A percentile compares a stretch with the other conserved stretches of the same genome.
phyloP scores from a whole-genome alignment of 1,139 yeast species.

The Protomyces gravidus region DNA sequence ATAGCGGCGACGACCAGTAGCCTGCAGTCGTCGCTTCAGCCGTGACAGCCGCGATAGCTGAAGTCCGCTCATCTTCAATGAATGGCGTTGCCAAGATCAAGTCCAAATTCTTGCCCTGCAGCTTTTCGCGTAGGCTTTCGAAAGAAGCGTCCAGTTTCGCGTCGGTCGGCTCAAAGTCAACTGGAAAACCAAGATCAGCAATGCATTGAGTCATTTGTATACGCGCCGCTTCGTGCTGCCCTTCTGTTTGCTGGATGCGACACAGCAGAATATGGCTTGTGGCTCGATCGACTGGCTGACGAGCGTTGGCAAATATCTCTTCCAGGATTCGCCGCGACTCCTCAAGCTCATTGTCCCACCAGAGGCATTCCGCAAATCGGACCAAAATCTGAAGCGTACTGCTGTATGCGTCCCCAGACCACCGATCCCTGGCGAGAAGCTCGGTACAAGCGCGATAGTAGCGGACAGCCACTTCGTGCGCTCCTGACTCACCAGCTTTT shows the following conservation, averaged over 20 bases:
- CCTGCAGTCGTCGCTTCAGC: conserved; percentile 22
- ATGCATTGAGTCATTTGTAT: conserved; percentile 2
- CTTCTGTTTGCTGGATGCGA: conserved; percentile 20
- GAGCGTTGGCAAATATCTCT: neutral
- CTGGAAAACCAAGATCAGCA: conserved; percentile 10
- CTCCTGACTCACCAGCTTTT: conserved; percentile 27
- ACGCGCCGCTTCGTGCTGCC: conserved; percentile 16
- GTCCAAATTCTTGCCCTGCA: conserved; percentile 25
- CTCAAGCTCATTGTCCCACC: conserved; percentile 29
- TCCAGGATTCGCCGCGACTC: conserved; percentile 21
- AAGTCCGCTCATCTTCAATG: conserved; percentile 4
- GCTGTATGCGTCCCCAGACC: conserved; percentile 29
- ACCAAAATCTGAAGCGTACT: conserved; percentile 29
- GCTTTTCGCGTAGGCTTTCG: conserved; percentile 11
- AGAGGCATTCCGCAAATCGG: conserved; percentile 28
- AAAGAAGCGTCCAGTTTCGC: conserved; percentile 12
- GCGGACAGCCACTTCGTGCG: conserved; percentile 26
- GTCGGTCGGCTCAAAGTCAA: neutral
- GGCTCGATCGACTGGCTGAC: conserved; percentile 1
- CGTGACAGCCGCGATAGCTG: conserved; percentile 4
- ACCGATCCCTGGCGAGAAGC: conserved; percentile 29
- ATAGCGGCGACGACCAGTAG: conserved; percentile 29
- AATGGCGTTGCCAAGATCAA: conserved; percentile 18
- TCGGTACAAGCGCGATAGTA: conserved; percentile 28
- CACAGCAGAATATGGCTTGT: conserved; percentile 13